These are phyloP conservation scores for Deinandra increscens DNA, from an alignment of 129 eudicot genomes.

Conservation along the genomic window DNA sequence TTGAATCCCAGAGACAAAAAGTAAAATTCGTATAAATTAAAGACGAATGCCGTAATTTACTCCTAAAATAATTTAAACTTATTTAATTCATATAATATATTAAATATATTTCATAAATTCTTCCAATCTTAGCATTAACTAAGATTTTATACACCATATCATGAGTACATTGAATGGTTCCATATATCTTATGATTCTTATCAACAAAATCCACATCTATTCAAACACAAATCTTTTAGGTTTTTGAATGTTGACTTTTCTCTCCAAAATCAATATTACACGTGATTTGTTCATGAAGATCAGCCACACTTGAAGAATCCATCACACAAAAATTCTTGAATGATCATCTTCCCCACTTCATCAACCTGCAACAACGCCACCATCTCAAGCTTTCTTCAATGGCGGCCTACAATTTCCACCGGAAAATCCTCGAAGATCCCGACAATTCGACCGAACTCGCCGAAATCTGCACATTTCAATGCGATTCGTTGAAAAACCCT, in stretches of 20 bases:
- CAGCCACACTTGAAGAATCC: background rate
- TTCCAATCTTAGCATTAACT: background rate
- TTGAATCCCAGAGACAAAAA: too few relatives aligned
- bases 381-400: constrained; percentile 14
- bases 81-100: too few relatives aligned
- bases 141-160: background rate
- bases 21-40: too few relatives aligned
- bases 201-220: background rate
- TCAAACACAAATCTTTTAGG: constrained; percentile 19
- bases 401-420: constrained; percentile 32
- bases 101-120: too few relatives aligned
- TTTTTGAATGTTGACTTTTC: constrained; percentile 35
- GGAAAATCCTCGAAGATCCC: constrained; percentile 28
- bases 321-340: constrained; percentile 10
- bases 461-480: constrained; percentile 10
- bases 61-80: too few relatives aligned
- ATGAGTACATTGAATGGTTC: background rate
- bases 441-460: background rate
- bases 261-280: constrained; percentile 8
- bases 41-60: too few relatives aligned
- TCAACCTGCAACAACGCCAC: background rate
- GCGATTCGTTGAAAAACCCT: constrained; percentile 14
- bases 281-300: constrained; percentile 18
- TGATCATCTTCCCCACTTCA: constrained; percentile 20
- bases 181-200: background rate